Evolutionary conservation across 2,329 filamentous ascomycete genomes (phyloP).

Genomic region (Exophiala viscosa): DNA sequence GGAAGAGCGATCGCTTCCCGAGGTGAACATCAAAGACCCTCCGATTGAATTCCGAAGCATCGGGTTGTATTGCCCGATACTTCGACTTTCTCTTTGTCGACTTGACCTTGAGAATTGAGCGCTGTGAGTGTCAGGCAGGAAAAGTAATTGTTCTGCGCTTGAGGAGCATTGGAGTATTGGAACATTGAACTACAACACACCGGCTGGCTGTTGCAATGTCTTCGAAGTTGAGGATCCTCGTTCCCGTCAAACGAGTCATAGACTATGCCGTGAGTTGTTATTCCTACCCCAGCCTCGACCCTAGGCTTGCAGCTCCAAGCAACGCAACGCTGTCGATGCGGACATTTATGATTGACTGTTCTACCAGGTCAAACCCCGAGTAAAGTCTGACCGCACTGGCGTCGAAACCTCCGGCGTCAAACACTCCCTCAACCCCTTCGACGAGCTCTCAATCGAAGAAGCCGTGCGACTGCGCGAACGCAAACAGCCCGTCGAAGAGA

Average conservation of each 20-base stretch:
- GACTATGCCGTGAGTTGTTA: conserved; percentile 68
- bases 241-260: conserved; percentile 79
- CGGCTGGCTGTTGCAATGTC: conserved; percentile 35
- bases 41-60: too few species aligned
- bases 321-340: neutral
- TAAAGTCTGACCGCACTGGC: conserved; percentile 71
- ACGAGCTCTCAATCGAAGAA: conserved; percentile 97
- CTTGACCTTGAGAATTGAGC: too few species aligned
- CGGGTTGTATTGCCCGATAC: too few species aligned
- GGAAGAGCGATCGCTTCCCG: too few species aligned
- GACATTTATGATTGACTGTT: neutral
- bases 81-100: too few species aligned
- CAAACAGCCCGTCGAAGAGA: conserved; percentile 79
- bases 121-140: too few species aligned
- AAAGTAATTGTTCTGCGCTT: too few species aligned
- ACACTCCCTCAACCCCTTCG: conserved; percentile 98
- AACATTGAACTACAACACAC: too few species aligned
- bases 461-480: conserved; percentile 90
- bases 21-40: too few species aligned
- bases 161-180: too few species aligned
- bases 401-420: conserved; percentile 92
- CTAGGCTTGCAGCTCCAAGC: neutral
- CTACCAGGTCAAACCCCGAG: conserved; percentile 62
- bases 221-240: conserved; percentile 64
- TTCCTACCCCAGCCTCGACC: neutral